Conservation (phyloP, 176 grass and related monocot genomes). For the Oryza meyeriana region DNA sequence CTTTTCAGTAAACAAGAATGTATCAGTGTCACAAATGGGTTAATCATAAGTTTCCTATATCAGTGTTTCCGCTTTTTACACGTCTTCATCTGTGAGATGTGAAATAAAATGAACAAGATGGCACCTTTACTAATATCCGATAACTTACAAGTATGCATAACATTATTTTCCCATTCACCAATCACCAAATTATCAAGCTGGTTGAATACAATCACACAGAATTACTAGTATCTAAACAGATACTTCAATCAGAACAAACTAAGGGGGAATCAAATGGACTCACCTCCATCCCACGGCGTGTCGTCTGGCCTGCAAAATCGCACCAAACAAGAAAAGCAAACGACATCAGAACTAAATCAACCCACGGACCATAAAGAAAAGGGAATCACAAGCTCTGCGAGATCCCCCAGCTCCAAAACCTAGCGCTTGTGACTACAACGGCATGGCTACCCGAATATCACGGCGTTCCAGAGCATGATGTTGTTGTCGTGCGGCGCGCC, state of each 20-base stretch:
- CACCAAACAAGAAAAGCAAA: neutral
- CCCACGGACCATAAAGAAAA: neutral
- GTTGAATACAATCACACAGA: neutral
- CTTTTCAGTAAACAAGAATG: neutral
- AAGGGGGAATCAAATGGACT: conserved; percentile 15
- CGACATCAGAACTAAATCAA: neutral
- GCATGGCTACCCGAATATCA: conserved; percentile 64
- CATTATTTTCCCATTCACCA: neutral
- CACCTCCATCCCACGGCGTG: conserved; percentile 92
- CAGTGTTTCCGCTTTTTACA: neutral
- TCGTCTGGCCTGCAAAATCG: conserved; percentile 74
- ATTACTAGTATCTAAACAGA: neutral
- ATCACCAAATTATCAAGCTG: neutral
- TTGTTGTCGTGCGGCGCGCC: conserved; percentile 94
- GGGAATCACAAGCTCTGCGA: neutral
- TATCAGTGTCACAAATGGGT: neutral
- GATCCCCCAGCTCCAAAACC: conserved; percentile 2
- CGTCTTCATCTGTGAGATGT: neutral
- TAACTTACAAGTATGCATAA: neutral
- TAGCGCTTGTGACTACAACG: neutral
- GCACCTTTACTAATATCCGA: neutral
- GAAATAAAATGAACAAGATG: neutral
- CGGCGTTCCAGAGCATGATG: conserved; percentile 95
- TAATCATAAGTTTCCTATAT: neutral
- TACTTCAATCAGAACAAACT: neutral